These are phyloP conservation scores for Podila epicladia DNA, from an alignment of 192 early-diverging fungal species.

Conservation along the genomic window DNA sequence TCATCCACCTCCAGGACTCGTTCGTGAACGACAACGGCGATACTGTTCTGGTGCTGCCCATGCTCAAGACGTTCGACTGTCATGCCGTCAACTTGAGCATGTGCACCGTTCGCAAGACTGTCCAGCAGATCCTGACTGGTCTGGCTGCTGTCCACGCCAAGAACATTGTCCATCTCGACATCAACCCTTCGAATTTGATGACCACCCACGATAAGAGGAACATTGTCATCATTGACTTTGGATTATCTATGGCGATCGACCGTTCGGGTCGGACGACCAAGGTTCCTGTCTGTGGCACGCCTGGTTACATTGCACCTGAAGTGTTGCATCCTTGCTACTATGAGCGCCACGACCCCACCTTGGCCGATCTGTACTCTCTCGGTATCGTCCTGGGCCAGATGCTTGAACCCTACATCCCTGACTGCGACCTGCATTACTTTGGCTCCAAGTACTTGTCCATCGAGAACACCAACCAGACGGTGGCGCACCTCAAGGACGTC, in stretches of 20 bases:
- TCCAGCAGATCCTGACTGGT: constrained; percentile 61
- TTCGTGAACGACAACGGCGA: constrained; percentile 66
- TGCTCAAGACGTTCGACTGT: constrained; percentile 56
- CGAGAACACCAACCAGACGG: constrained; percentile 72
- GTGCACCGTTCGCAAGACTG: constrained; percentile 58
- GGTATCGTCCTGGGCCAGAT: constrained; percentile 79
- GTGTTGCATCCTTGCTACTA: constrained; percentile 49
- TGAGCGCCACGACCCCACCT: constrained; percentile 46
- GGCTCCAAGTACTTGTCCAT: constrained; percentile 72
- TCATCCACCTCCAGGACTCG: constrained; percentile 67
- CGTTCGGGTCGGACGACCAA: constrained; percentile 34
- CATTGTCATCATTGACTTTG: constrained; percentile 81
- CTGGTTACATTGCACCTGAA: constrained; percentile 80
- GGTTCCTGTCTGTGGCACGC: constrained; percentile 74
- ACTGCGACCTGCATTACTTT: constrained; percentile 70
- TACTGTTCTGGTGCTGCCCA: constrained; percentile 71
- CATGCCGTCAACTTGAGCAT: constrained; percentile 61
- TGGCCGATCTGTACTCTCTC: constrained; percentile 73
- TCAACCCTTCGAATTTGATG: constrained; percentile 74
- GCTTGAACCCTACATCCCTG: constrained; percentile 77
- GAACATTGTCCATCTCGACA: constrained; percentile 74
- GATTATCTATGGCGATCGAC: constrained; percentile 62
- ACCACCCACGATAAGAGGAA: constrained; percentile 52
- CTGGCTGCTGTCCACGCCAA: constrained; percentile 68
- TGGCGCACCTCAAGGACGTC: constrained; percentile 61